These are phyloP conservation scores for Gautieria morchelliformis DNA, from an alignment of 768 basidiomycete genomes.

Conservation along the genomic window DNA sequence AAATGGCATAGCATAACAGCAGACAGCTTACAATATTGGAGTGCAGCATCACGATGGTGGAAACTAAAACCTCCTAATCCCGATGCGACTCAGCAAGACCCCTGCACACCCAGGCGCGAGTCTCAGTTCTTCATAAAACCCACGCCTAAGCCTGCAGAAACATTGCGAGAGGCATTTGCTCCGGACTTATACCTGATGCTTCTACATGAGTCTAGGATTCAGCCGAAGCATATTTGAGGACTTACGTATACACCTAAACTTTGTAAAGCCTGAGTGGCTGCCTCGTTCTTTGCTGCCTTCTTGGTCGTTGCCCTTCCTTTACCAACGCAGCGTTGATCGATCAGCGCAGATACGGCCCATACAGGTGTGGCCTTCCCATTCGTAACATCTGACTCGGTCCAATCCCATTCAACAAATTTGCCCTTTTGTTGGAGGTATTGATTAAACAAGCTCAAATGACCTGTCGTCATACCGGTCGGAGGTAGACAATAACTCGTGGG, in stretches of 20 bases:
- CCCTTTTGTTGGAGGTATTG: conserved; percentile 56
- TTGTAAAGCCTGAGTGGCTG: conserved; percentile 63
- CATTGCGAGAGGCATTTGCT: neutral
- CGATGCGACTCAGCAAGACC: too few species aligned
- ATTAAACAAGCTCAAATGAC: conserved; percentile 75
- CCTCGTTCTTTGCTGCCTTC: conserved; percentile 72
- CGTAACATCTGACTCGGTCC: conserved; percentile 36
- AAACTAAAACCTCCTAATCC: too few species aligned
- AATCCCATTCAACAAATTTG: conserved; percentile 62
- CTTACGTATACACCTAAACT: conserved; percentile 46
- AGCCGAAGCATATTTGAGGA: conserved; percentile 9
- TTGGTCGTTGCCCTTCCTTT: conserved; percentile 64
- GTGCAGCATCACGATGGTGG: too few species aligned
- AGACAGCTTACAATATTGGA: too few species aligned
- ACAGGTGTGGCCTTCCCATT: conserved; percentile 62
- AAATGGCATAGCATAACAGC: too few species aligned
- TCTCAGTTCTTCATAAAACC: neutral
- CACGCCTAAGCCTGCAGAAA: neutral
- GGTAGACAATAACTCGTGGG: conserved; percentile 18
- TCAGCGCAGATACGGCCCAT: conserved; percentile 59
- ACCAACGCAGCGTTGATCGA: conserved; percentile 52
- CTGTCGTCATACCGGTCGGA: conserved; percentile 25
- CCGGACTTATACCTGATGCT: neutral
- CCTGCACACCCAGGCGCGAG: neutral
- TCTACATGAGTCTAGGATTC: neutral